Percentiles rank a stretch among this genome's conserved stretches.
Evolutionary conservation across 257 asterid species (phyloP).

Genomic region (Ajuga chamaepitys): DNA sequence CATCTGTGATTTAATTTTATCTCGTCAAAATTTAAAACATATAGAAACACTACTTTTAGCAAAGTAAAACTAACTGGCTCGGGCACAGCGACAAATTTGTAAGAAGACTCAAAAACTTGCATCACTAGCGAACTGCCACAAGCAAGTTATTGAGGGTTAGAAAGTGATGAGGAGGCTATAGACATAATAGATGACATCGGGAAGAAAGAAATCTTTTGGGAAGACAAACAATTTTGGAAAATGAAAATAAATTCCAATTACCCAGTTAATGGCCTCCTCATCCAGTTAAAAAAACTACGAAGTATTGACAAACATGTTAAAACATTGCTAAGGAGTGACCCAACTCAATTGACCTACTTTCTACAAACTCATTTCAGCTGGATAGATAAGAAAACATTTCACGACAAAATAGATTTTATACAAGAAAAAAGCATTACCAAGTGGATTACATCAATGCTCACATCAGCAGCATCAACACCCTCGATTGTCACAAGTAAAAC

Average conservation of each 20-base stretch:
- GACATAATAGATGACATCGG: background rate
- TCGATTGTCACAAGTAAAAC: constrained; percentile 78
- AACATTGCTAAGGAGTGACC: background rate
- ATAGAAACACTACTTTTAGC: constrained; percentile 19
- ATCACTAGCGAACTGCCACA: background rate
- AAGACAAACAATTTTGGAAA: background rate
- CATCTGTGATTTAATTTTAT: constrained; percentile 56
- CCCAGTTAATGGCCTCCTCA: background rate
- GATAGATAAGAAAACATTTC: background rate
- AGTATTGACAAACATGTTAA: background rate
- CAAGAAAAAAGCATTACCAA: constrained; percentile 39
- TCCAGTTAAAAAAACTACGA: background rate
- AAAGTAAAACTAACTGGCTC: constrained; percentile 6
- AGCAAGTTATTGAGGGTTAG: background rate
- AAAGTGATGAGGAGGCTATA: background rate
- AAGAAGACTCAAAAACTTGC: background rate
- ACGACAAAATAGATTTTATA: background rate
- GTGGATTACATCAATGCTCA: constrained; percentile 85
- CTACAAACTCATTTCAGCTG: background rate
- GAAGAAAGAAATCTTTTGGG: background rate
- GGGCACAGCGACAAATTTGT: constrained; percentile 5
- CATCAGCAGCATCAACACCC: constrained; percentile 84
- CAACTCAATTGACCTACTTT: background rate
- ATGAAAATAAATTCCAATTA: background rate
- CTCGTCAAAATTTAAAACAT: constrained; percentile 38